phyloP scores from a whole-genome alignment of 2,329 filamentous ascomycete genomes.

The Monosporascus sp. region DNA sequence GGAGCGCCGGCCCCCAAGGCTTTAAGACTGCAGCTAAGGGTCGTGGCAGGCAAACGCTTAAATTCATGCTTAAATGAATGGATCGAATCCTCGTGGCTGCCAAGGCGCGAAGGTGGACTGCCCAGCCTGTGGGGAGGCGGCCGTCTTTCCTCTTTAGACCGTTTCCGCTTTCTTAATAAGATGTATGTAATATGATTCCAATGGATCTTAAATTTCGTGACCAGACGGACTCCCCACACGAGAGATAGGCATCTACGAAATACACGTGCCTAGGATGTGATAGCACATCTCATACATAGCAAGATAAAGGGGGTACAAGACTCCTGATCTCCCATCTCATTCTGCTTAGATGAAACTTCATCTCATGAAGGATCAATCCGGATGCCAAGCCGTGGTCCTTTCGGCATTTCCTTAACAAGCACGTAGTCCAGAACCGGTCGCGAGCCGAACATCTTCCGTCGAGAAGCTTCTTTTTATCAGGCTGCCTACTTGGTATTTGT shows the following conservation, averaged over 20 bases:
- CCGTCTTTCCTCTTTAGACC: background rate
- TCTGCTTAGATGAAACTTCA: no score
- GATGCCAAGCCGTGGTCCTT: background rate
- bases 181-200: background rate
- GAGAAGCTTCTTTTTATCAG: background rate
- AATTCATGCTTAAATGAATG: constrained; percentile 28
- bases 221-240: no score
- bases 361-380: background rate
- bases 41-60: constrained; percentile 16
- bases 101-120: constrained; percentile 18
- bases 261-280: no score
- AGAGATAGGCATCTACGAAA: no score
- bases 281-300: no score
- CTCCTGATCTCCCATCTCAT: no score
- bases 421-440: background rate
- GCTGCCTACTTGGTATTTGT: background rate
- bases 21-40: background rate
- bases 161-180: background rate
- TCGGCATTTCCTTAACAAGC: background rate
- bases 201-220: no score
- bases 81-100: constrained; percentile 23
- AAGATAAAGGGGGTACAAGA: no score
- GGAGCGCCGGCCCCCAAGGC: background rate
- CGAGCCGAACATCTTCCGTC: background rate
- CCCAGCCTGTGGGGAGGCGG: constrained; percentile 1